Evolutionary conservation across 352 stramenopile genomes (phyloP), one percentile per base, ranked within the genome.

Genomic region (Pythium rishiriense): DNA sequence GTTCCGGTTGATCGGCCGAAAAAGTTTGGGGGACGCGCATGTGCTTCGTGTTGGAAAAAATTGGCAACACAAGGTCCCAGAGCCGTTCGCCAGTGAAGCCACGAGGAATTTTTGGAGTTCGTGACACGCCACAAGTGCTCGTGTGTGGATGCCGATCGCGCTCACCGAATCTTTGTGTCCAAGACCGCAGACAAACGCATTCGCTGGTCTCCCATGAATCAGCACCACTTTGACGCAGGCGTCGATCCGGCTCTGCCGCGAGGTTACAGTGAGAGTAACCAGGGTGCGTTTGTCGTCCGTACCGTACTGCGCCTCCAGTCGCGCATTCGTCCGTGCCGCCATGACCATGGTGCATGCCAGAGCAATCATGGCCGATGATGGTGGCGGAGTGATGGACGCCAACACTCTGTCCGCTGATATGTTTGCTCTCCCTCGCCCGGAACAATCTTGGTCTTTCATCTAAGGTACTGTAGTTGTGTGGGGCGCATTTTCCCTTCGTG

Each of bases 301-400:
- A 39, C 33, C 17, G 33, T 39, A 39, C 33, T 14, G 10, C 33
- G 17, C 10, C 33, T 17, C 33, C 11, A 39, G 33, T 39, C 33
- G 33, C 33, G 33, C 17, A 37, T 39, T 39, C 10, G n/a, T n/a
- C n/a, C n/a, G n/a, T n/a, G n/a, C n/a, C n/a, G n/a, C n/a, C n/a
- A n/a, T 14, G 10, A 39, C 33, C 33, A 9, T 39, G 33, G 33
- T 14, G 9, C 3, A 9, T 14, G 33, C 2, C 10, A 39, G 33
- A 39, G 33, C 33, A 39, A 31, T 52, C 9, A 52, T 52, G n/a
- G n/a, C n/a, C n/a, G n/a, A n/a, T n/a, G 46, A 35, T 17, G 45
- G 22, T n/a, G 46, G 46, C 22, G 12, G 46, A 52, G 35, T 52
- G 46, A 52, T 33, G 22, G 46, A 21, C 24, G 46, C 46, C 46